phyloP scores from a whole-genome alignment of 2,329 filamentous ascomycete genomes.

The Pezicula carpinea region DNA sequence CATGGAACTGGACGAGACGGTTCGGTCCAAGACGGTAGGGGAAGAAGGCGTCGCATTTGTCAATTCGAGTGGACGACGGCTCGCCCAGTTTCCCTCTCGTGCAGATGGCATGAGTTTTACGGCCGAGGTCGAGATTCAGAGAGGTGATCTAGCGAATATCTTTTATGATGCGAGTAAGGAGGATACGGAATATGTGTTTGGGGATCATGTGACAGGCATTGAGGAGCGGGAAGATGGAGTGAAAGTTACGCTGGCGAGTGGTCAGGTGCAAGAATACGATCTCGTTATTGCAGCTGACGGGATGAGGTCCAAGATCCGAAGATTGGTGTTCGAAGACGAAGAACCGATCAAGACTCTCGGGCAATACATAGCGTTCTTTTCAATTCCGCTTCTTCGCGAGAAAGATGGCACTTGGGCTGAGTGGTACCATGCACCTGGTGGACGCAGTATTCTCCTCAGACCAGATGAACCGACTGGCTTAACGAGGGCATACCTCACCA shows the following conservation, averaged over 20 bases:
- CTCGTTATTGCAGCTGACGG: slow-evolving; percentile 53
- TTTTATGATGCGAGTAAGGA: slow-evolving; percentile 34
- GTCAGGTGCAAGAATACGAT: slow-evolving; percentile 39
- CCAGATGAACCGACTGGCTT: slow-evolving; percentile 30
- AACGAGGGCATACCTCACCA: slow-evolving; percentile 35
- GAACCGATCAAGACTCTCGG: slow-evolving; percentile 16
- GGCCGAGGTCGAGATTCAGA: slow-evolving; percentile 41
- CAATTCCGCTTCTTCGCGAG: slow-evolving; percentile 28
- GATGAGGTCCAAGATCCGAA: slow-evolving; percentile 43
- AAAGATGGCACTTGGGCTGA: slow-evolving; percentile 31
- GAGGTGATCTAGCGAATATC: slow-evolving; percentile 36
- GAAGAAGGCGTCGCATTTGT: slow-evolving; percentile 44
- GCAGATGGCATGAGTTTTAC: slow-evolving; percentile 28
- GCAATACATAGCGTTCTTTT: slow-evolving; percentile 32
- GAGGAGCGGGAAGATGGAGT: slow-evolving; percentile 26
- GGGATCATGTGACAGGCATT: slow-evolving; percentile 20
- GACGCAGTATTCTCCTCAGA: slow-evolving; percentile 36
- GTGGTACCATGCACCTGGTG: slow-evolving; percentile 30
- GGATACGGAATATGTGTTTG: slow-evolving; percentile 30
- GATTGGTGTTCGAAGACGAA: slow-evolving; percentile 25
- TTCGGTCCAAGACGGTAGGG: slow-evolving; percentile 37
- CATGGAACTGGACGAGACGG: slow-evolving; percentile 44
- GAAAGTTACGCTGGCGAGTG: slow-evolving; percentile 37
- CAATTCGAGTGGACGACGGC: slow-evolving; percentile 32
- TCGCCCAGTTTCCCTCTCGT: slow-evolving; percentile 33